These are phyloP conservation scores for Fusarium nematophilum DNA, from an alignment of 2,329 filamentous ascomycete genomes.

Conservation along the genomic window DNA sequence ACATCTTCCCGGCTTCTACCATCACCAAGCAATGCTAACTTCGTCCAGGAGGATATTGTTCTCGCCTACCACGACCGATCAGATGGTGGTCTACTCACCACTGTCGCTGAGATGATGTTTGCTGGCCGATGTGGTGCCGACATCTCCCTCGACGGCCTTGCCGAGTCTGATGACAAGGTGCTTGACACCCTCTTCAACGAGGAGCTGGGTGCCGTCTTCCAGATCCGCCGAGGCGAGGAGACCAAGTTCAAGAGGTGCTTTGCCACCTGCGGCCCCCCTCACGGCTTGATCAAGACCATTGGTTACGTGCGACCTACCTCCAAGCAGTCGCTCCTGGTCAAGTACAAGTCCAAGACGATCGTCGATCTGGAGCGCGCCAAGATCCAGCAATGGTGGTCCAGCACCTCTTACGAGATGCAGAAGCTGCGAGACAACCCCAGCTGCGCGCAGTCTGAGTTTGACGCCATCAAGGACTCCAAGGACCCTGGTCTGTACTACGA, in stretches of 20 bases:
- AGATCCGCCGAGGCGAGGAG: slow-evolving; percentile 87
- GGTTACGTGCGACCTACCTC: slow-evolving; percentile 76
- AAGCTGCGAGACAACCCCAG: slow-evolving; percentile 87
- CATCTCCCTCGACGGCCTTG: slow-evolving; percentile 81
- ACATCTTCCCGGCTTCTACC: too few species aligned
- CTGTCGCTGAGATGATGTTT: slow-evolving; percentile 97
- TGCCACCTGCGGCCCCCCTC: slow-evolving; percentile 86
- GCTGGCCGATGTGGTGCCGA: slow-evolving; percentile 91
- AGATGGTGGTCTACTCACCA: slow-evolving; percentile 91
- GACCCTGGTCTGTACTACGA: slow-evolving; percentile 89
- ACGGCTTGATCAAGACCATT: slow-evolving; percentile 85
- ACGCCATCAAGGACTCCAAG: slow-evolving; percentile 76
- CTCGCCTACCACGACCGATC: slow-evolving; percentile 96
- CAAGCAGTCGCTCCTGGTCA: slow-evolving; percentile 82
- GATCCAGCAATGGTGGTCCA: slow-evolving; percentile 89
- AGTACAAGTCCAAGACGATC: slow-evolving; percentile 75
- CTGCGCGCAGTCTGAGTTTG: slow-evolving; percentile 87
- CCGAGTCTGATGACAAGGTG: slow-evolving; percentile 71
- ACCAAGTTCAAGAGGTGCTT: slow-evolving; percentile 89
- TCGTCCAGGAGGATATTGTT: slow-evolving; percentile 66
- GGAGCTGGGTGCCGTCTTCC: slow-evolving; percentile 95
- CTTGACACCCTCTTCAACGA: slow-evolving; percentile 92
- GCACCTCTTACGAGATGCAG: slow-evolving; percentile 92
- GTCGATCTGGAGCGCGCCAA: slow-evolving; percentile 75
- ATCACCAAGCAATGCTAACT: background rate